phyloP scores from a whole-genome alignment of 768 basidiomycete genomes.

The Russula emetica region DNA sequence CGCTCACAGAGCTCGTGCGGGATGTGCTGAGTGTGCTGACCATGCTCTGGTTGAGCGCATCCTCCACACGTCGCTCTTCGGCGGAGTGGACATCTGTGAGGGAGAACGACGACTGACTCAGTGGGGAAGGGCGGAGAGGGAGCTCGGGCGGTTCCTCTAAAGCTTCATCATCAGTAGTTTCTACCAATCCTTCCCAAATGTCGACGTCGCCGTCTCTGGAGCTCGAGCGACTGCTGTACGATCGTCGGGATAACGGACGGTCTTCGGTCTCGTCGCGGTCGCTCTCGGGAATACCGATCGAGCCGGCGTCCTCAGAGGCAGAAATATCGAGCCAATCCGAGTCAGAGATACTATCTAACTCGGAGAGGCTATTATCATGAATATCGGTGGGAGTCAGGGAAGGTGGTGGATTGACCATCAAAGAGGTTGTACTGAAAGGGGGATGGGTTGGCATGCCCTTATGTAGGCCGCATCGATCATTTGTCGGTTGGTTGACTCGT shows the following conservation, averaged over 20 bases:
- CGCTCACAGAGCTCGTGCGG: slow-evolving; percentile 56
- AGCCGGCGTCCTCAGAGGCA: slow-evolving; percentile 70
- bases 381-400: slow-evolving; percentile 32
- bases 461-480: slow-evolving; percentile 25
- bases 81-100: slow-evolving; percentile 30
- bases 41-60: slow-evolving; percentile 78
- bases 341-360: slow-evolving; percentile 65
- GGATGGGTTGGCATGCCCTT: slow-evolving; percentile 15
- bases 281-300: slow-evolving; percentile 55
- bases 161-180: slow-evolving; percentile 54
- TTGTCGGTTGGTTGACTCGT: slow-evolving; percentile 22
- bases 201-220: slow-evolving; percentile 67
- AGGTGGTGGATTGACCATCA: slow-evolving; percentile 29
- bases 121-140: slow-evolving; percentile 27
- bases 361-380: slow-evolving; percentile 48
- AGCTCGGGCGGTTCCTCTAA: slow-evolving; percentile 28
- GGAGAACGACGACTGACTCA: slow-evolving; percentile 6
- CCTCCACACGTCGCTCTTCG: slow-evolving; percentile 68
- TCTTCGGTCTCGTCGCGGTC: slow-evolving; percentile 54
- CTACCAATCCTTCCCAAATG: slow-evolving; percentile 74
- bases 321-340: slow-evolving; percentile 82
- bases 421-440: slow-evolving; percentile 27
- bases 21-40: slow-evolving; percentile 74
- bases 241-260: slow-evolving; percentile 58
- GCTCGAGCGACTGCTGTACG: slow-evolving; percentile 65